Evolutionary conservation across 352 stramenopile species (phyloP), one percentile per base, ranked within the genome.

Genomic region (Globisporangium irregulare): DNA sequence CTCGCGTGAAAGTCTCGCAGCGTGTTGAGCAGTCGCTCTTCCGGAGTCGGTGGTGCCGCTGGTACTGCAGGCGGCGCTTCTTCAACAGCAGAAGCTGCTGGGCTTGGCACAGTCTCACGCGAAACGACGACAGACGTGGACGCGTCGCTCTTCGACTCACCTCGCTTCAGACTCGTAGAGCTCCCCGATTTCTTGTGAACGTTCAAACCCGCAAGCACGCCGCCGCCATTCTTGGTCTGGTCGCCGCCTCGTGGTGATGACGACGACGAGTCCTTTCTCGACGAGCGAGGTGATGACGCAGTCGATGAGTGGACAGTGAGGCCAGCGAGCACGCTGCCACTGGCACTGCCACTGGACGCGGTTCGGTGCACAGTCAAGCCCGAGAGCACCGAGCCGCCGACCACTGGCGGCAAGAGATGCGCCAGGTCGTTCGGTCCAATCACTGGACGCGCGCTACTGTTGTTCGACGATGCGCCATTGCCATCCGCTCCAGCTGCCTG

Each of bases 1-100:
- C 84, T 91, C 25, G 77, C 82, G 66, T 93, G 79, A 59, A 93
- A 94, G 68, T 94, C 87, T 12, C 79, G 80, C 7, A 93, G 71
- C 29, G 87, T 91, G 38, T 77, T 80, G 25, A 90, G 75, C 32
- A 95, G 59, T 8, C 82, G 82, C 34, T 92, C 81, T 64, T 92
- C 84, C 0, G 86, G 84, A 1, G 87, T 92, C 1, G 68, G 61
- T 46, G 79, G 77, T 0, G 67, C 68, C 29, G 76, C 69, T 1
- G 74, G 73, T 8, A 64, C 70, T 10, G 70, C 57, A 36, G 66
- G 63, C 38, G 77, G 56, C 51, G 77, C 50, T 51, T 82, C 66
- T 62, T 81, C 70, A 55, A 78, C 59, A n/a, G 68, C 69, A 36
- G 51, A 55, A 43, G 48, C 36, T 20, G 64, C 41, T 43, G 64